A percentile compares a stretch with the other conserved stretches of the same genome.
Conservation (phyloP, 1,139 yeast genomes). For the Sugiyamaella japonica region DNA sequence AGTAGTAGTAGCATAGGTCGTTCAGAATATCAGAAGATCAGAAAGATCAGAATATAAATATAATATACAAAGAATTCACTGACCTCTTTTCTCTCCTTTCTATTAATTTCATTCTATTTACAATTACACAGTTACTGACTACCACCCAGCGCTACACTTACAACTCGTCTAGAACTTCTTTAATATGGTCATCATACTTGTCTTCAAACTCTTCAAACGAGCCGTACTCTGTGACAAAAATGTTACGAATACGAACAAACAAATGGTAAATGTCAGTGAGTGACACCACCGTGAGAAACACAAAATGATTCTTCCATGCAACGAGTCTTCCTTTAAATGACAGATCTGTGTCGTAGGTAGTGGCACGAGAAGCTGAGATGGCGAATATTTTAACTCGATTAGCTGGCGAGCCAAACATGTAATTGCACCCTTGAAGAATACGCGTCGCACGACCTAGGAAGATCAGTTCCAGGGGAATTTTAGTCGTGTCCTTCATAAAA, state of each 20-base stretch:
- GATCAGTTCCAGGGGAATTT: conserved; percentile 65
- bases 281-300: conserved; percentile 45
- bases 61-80: too few relatives aligned
- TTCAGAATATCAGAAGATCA: too few relatives aligned
- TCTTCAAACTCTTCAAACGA: conserved; percentile 24
- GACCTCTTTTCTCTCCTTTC: too few relatives aligned
- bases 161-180: conserved; percentile 20
- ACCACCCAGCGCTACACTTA: neutral
- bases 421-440: conserved; percentile 69
- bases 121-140: neutral
- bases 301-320: conserved; percentile 38
- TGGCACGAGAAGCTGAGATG: conserved; percentile 46
- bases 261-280: conserved; percentile 49
- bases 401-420: conserved; percentile 67
- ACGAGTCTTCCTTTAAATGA: conserved; percentile 20
- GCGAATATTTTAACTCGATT: conserved; percentile 68
- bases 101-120: conserved; percentile 1
- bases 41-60: too few relatives aligned
- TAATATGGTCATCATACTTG: conserved; percentile 25
- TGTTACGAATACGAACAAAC: conserved; percentile 46
- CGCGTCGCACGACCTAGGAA: conserved; percentile 72
- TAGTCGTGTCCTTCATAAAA: conserved; percentile 61
- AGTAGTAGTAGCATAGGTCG: too few relatives aligned
- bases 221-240: conserved; percentile 21
- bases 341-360: conserved; percentile 16